Base-by-base conservation (phyloP, 2,329 filamentous ascomycete genomes). In the Chrysoporthe cubensis region DNA sequence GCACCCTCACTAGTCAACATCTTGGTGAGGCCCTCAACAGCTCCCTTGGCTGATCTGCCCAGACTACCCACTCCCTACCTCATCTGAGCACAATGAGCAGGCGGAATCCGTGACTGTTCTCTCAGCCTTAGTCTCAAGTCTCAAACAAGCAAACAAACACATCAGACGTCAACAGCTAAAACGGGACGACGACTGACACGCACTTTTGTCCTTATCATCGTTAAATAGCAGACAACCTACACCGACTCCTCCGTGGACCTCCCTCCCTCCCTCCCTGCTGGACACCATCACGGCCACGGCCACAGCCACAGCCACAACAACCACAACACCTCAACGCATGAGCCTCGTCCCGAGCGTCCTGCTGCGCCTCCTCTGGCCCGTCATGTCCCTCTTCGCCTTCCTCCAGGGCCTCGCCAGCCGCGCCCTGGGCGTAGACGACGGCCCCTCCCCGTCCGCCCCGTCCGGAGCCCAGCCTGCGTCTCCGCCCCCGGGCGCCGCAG, bases 301-400 rank as follows among this genome's bases (percentile, higher is more conserved):
- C 26, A 26, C 26, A 26, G 26, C 26, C 26, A 26, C 26, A 26
- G 26, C 26, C 26, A 26, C 26, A 11, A 57, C 54, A 6, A 57
- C 26, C 14, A 11, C 32, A 57, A 57, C 26, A 18, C 11, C 21
- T 21, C 21, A 37, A n/a, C 62, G 21, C 62, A 64, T 64, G 52
- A 57, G 37, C 40, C 52, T 57, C 44, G n/a, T 67, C 54, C 40
- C 14, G 34, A 50, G 46, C 4, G 34, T 64, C 42, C n/a, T 66
- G 16, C 57, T 66, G 42, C 16, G 54, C 26, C 21, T 60, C 32
- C 34, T 66, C 6, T 59, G 32, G 54, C n/a, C 63, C 42, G 9
- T 34, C 59, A 70, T 70, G 68, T 70, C 68, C 14, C 64, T 63
- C 26, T 42, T 64, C 40, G 62, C 62, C 34, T 21, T 37, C n/a